A percentile compares a stretch with the other conserved stretches of the same genome.
phyloP scores from a whole-genome alignment of 2,329 filamentous ascomycete species.

The Ceratocystis cubensis region DNA sequence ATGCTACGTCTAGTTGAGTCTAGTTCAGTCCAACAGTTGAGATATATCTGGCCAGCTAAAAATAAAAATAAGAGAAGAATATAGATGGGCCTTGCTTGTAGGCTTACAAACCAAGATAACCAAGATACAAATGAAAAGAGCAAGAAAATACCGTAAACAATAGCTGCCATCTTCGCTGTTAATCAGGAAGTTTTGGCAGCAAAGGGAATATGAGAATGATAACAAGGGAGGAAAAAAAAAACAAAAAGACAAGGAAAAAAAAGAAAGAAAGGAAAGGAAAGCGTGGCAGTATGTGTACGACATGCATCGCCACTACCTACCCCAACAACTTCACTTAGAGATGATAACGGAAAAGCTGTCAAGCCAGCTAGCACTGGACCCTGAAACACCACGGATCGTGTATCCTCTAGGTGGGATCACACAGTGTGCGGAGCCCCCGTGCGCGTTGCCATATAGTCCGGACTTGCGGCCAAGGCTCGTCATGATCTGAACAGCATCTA shows the following conservation, averaged over 20 bases:
- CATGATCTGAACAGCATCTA: conserved; percentile 80
- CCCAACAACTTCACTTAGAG: conserved; percentile 23
- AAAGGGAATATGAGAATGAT: background rate
- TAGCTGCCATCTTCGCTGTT: background rate
- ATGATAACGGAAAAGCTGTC: conserved; percentile 75
- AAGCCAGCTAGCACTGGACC: conserved; percentile 67
- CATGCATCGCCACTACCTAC: conserved; percentile 7
- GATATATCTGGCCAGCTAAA: background rate
- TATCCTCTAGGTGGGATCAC: conserved; percentile 82
- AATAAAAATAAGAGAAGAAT: background rate
- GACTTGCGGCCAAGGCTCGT: conserved; percentile 83
- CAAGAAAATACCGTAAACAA: background rate
- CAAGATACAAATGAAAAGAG: background rate
- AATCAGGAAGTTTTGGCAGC: background rate
- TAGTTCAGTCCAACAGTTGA: background rate
- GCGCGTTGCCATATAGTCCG: conserved; percentile 66
- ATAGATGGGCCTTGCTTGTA: background rate
- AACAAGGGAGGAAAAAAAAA: conserved; percentile 13
- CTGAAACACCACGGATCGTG: conserved; percentile 74
- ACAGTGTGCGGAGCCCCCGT: conserved; percentile 68
- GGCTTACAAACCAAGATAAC: background rate
- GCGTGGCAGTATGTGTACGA: background rate
- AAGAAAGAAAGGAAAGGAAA: background rate
- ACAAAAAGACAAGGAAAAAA: background rate
- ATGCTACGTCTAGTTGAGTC: too few relatives aligned